These are phyloP conservation scores for Mortierella alpina DNA, from an alignment of 192 early-diverging fungal species.

Conservation along the genomic window DNA sequence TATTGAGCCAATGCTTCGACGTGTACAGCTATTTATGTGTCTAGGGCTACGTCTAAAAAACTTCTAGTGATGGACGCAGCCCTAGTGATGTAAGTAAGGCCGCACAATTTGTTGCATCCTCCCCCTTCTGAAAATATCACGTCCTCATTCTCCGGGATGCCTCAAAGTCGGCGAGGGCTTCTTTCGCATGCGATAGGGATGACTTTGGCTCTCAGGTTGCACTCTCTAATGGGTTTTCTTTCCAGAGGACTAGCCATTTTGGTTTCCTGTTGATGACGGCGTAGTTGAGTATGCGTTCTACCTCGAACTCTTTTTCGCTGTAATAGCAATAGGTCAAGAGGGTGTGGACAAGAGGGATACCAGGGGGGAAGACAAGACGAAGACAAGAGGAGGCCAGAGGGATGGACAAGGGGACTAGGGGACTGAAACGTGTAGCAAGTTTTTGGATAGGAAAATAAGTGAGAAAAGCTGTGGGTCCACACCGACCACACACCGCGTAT, in stretches of 20 bases:
- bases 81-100: no score
- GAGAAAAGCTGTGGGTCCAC: not conserved
- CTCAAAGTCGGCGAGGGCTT: not conserved
- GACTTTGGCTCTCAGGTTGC: slow-evolving; percentile 1
- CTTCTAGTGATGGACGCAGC: no score
- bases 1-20: no score
- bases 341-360: no score
- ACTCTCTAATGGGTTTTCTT: not conserved
- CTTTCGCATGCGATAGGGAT: not conserved
- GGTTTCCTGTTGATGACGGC: not conserved
- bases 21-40: no score
- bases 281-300: not conserved
- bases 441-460: not conserved
- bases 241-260: slow-evolving; percentile 3
- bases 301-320: slow-evolving; percentile 6
- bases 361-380: no score
- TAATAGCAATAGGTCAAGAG: no score
- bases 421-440: slow-evolving; percentile 1
- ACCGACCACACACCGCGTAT: not conserved
- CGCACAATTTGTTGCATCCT: slow-evolving; percentile 11
- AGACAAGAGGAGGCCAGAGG: no score
- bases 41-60: no score
- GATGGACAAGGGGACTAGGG: no score
- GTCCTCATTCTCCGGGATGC: not conserved
- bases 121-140: not conserved